Evolutionary conservation across 495 filamentous ascomycete genomes (phyloP).

Genomic region (Neurospora hispaniola): DNA sequence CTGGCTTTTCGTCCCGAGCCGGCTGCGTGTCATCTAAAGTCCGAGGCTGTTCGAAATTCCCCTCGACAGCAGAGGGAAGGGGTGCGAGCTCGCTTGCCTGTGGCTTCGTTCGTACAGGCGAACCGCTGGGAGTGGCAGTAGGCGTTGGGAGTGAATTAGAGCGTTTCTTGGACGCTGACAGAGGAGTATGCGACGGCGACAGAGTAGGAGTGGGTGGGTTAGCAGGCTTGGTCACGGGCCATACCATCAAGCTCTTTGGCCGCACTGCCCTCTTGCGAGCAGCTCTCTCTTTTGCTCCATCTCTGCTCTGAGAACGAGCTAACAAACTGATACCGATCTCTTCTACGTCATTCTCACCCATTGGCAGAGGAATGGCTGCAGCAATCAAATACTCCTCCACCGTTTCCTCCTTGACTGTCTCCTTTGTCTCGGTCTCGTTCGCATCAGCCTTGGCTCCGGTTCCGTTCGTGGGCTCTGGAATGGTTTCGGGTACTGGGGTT

Average conservation of each 20-base stretch:
- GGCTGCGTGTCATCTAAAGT: not conserved
- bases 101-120: not conserved
- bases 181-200: slow-evolving; percentile 18
- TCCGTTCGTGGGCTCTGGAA: slow-evolving; percentile 15
- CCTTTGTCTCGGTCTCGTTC: not conserved
- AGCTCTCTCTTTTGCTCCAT: slow-evolving; percentile 44
- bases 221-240: slow-evolving; percentile 9
- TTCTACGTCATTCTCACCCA: slow-evolving; percentile 55
- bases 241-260: slow-evolving; percentile 53
- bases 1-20: not conserved
- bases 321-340: slow-evolving; percentile 61
- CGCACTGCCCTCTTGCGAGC: slow-evolving; percentile 29
- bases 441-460: not conserved
- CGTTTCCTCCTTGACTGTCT: slow-evolving; percentile 6
- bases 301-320: slow-evolving; percentile 41
- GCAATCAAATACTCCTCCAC: slow-evolving; percentile 30
- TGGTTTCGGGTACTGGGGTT: slow-evolving; percentile 15
- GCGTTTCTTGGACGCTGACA: slow-evolving; percentile 34
- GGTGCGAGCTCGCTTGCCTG: not conserved
- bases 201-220: slow-evolving; percentile 24
- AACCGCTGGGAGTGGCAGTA: slow-evolving; percentile 9
- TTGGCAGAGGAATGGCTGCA: slow-evolving; percentile 50
- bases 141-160: slow-evolving; percentile 44
- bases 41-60: not conserved
- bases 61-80: not conserved